Evolutionary conservation across 371 early-diverging fungal genomes (phyloP).

Genomic region (Blastocladiella emersonii): DNA sequence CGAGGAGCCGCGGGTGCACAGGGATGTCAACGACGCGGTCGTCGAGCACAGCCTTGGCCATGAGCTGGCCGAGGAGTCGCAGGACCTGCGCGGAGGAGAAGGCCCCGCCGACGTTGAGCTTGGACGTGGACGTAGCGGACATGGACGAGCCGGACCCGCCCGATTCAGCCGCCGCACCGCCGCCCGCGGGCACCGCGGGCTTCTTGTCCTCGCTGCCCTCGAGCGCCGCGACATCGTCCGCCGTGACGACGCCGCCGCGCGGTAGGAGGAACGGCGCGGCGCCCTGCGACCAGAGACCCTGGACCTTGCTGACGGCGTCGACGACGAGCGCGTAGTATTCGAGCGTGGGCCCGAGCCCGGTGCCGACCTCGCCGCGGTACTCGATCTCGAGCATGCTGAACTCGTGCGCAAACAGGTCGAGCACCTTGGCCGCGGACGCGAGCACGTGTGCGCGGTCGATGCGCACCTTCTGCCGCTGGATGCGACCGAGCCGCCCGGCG

Average conservation of each 20-base stretch:
- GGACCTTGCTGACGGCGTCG: constrained; percentile 45
- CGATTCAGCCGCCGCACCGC: constrained; percentile 9
- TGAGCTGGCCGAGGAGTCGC: constrained; percentile 59
- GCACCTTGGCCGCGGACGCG: constrained; percentile 62
- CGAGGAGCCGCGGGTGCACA: constrained; percentile 58
- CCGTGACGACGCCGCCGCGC: neutral
- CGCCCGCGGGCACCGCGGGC: neutral
- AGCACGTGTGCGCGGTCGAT: constrained; percentile 58
- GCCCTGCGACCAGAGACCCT: constrained; percentile 34
- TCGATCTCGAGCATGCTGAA: constrained; percentile 71
- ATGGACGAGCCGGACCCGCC: constrained; percentile 21
- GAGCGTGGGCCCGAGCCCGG: constrained; percentile 84
- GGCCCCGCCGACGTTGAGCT: constrained; percentile 6
- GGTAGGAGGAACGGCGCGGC: constrained; percentile 2
- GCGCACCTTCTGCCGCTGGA: constrained; percentile 71
- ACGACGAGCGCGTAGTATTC: constrained; percentile 80
- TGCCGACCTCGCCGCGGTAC: constrained; percentile 85
- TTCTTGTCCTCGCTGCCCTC: constrained; percentile 18
- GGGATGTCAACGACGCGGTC: constrained; percentile 73
- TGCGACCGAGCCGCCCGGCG: constrained; percentile 40
- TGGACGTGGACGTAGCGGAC: neutral
- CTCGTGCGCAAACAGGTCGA: constrained; percentile 57
- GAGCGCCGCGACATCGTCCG: constrained; percentile 9
- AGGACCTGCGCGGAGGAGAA: constrained; percentile 23
- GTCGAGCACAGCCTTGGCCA: constrained; percentile 80